These are phyloP conservation scores for Malus asiatica DNA, from an alignment of 306 rosid genomes.

Conservation along the genomic window DNA sequence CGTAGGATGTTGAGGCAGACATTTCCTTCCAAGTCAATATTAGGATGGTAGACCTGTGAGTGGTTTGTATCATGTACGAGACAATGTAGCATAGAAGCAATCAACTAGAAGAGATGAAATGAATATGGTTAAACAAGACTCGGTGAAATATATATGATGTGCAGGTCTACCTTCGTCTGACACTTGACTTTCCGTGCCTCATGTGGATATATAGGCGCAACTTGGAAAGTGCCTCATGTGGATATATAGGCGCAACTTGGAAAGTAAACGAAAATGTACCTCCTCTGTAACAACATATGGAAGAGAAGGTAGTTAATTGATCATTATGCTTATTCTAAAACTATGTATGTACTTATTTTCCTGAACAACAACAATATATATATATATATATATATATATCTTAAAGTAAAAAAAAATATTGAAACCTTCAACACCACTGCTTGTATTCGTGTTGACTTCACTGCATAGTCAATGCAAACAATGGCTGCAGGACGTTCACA, in stretches of 20 bases:
- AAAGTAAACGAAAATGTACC: slow-evolving; percentile 77
- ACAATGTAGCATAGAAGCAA: not conserved
- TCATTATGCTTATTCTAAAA: not conserved
- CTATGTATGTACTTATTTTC: not conserved
- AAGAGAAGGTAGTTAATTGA: slow-evolving; percentile 6
- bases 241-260: slow-evolving; percentile 72
- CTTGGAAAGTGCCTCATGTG: slow-evolving; percentile 87
- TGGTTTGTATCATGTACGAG: slow-evolving; percentile 1
- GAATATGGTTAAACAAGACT: not conserved
- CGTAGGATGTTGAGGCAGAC: slow-evolving; percentile 90
- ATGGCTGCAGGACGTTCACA: not conserved
- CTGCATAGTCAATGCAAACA: not conserved
- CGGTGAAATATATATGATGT: slow-evolving; percentile 4
- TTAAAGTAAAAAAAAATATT: not conserved
- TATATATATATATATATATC: not conserved
- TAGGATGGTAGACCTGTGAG: slow-evolving; percentile 84
- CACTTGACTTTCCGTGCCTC: slow-evolving; percentile 96
- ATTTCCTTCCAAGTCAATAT: slow-evolving; percentile 94
- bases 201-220: slow-evolving; percentile 75
- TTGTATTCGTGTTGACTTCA: not conserved
- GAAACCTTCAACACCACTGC: not conserved
- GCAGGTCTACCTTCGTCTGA: slow-evolving; percentile 73
- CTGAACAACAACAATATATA: not conserved
- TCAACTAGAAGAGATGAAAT: not conserved
- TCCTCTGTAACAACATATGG: slow-evolving; percentile 48